Conservation (phyloP, 345 rosid genomes). For the Odontarrhena argentea region DNA sequence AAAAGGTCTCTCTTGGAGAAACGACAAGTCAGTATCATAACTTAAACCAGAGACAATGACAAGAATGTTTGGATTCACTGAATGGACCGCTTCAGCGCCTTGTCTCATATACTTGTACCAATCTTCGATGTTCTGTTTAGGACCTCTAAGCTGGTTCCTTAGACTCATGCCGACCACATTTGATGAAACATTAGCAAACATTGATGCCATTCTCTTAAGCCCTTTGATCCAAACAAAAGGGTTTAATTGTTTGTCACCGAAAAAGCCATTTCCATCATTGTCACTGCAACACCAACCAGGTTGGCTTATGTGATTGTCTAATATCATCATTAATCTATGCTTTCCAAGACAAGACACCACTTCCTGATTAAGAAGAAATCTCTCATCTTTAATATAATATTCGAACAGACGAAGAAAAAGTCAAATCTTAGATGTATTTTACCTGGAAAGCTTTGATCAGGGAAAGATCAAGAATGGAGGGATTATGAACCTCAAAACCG, state of each 20-base stretch:
- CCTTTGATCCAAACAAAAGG: slow-evolving; percentile 77
- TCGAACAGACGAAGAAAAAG: not conserved
- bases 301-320: slow-evolving; percentile 81
- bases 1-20: slow-evolving; percentile 46
- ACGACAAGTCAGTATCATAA: slow-evolving; percentile 68
- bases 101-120: slow-evolving; percentile 85
- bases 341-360: slow-evolving; percentile 70
- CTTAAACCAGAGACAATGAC: slow-evolving; percentile 79
- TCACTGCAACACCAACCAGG: slow-evolving; percentile 93
- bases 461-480: slow-evolving; percentile 68
- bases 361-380: slow-evolving; percentile 46
- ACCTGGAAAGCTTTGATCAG: slow-evolving; percentile 80
- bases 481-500: slow-evolving; percentile 72
- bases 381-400: slow-evolving; percentile 12
- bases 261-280: slow-evolving; percentile 82
- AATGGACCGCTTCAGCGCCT: slow-evolving; percentile 89
- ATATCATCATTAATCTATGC: slow-evolving; percentile 70
- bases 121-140: slow-evolving; percentile 66
- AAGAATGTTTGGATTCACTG: slow-evolving; percentile 68
- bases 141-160: slow-evolving; percentile 89
- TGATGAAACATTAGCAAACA: slow-evolving; percentile 56
- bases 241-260: slow-evolving; percentile 68
- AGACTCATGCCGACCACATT: slow-evolving; percentile 84
- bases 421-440: not conserved
- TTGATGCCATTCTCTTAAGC: slow-evolving; percentile 61